Percentiles rank a stretch among this genome's conserved stretches.
These are phyloP conservation scores for Colletotrichum horii DNA, from an alignment of 2,329 filamentous ascomycete genomes.

Conservation along the genomic window DNA sequence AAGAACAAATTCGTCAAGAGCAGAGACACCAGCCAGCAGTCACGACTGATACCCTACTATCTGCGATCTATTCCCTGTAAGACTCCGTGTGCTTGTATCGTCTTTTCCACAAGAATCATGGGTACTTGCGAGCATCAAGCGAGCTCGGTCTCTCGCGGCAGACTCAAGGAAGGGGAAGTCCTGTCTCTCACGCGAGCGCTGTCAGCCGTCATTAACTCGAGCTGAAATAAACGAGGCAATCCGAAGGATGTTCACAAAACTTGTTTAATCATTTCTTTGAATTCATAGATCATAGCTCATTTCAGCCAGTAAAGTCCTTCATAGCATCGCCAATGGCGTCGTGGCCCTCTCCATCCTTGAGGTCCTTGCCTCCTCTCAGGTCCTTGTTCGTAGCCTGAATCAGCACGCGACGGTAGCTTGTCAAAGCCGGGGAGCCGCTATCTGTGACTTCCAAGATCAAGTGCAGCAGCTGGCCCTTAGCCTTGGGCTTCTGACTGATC, in stretches of 20 bases:
- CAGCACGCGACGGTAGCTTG: conserved; percentile 52
- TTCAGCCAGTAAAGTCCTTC: conserved; percentile 6
- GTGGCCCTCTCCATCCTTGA: neutral
- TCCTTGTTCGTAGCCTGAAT: conserved; percentile 37
- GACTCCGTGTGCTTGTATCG: neutral
- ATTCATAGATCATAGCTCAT: neutral
- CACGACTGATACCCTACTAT: neutral
- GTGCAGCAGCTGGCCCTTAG: conserved; percentile 48
- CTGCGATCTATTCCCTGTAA: neutral
- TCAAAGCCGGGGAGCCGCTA: conserved; percentile 45
- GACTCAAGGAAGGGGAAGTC: neutral
- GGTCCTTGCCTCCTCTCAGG: neutral
- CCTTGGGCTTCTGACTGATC: neutral
- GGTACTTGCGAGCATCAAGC: too few species aligned
- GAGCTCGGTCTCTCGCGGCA: neutral
- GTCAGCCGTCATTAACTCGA: neutral
- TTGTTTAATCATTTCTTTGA: neutral
- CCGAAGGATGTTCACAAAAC: neutral
- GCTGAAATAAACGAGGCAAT: neutral
- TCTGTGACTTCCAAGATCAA: conserved; percentile 55
- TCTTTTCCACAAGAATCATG: too few species aligned
- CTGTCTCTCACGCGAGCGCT: neutral
- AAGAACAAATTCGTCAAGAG: neutral
- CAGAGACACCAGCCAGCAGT: fast-evolving
- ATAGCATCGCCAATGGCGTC: conserved; percentile 6